Evolutionary conservation across 441 rosid species (phyloP).

Genomic region (Eruca vesicaria): DNA sequence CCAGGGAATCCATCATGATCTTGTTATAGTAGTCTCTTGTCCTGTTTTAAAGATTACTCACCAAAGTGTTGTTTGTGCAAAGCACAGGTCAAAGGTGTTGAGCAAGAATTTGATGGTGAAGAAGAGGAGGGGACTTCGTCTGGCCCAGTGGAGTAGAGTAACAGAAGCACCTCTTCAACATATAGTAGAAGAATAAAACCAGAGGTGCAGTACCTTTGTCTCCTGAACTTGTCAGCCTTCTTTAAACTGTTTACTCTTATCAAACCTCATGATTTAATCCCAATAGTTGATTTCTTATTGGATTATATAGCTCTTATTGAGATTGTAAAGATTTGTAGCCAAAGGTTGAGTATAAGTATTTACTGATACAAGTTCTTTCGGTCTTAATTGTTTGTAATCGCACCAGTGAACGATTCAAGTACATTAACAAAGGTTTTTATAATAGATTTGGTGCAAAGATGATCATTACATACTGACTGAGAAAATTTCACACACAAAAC

Average conservation of each 20-base stretch:
- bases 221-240: background rate
- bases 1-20: background rate
- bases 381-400: background rate
- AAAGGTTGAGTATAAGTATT: background rate
- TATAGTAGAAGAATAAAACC: slow-evolving; percentile 18
- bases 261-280: slow-evolving; percentile 8
- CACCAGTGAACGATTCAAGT: background rate
- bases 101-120: slow-evolving; percentile 81
- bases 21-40: background rate
- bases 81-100: slow-evolving; percentile 79
- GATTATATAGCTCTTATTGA: background rate
- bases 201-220: slow-evolving; percentile 17
- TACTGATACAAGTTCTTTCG: slow-evolving; percentile 1
- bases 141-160: slow-evolving; percentile 53
- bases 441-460: slow-evolving; percentile 12
- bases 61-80: slow-evolving; percentile 14
- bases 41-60: background rate
- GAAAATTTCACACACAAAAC: background rate
- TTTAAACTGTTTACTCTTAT: background rate
- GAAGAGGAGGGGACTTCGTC: slow-evolving; percentile 49
- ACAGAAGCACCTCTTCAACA: slow-evolving; percentile 4
- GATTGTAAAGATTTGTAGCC: slow-evolving; percentile 17
- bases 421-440: background rate
- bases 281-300: background rate
- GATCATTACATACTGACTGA: slow-evolving; percentile 20